A percentile compares a stretch with the other conserved stretches of the same genome.
These are phyloP conservation scores for Penicillium paradoxum DNA, from an alignment of 495 filamentous ascomycete species.

Conservation along the genomic window DNA sequence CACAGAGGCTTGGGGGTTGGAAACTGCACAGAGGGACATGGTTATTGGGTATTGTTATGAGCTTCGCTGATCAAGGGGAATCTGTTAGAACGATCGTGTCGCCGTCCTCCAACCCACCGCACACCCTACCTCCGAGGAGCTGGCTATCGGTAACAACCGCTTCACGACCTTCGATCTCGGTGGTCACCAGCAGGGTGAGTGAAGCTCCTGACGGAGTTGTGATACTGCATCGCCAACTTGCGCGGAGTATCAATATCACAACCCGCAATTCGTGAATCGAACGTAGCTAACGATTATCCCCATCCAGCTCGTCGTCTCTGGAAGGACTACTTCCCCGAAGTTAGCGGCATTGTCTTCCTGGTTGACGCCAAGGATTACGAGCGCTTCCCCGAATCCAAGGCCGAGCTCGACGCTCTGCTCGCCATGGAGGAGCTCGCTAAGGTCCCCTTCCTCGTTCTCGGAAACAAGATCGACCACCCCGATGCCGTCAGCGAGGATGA, in stretches of 20 bases:
- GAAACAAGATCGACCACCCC: slow-evolving; percentile 99
- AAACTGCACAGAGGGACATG: neutral
- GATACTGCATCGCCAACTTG: slow-evolving; percentile 1
- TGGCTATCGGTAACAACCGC: slow-evolving; percentile 90
- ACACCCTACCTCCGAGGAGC: slow-evolving; percentile 91
- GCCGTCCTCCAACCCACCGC: slow-evolving; percentile 87
- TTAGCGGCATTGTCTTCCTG: slow-evolving; percentile 94
- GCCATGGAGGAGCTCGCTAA: slow-evolving; percentile 89
- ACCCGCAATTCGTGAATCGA: neutral
- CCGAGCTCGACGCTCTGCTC: slow-evolving; percentile 89
- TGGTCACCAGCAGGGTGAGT: slow-evolving; percentile 90
- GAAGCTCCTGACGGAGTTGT: neutral
- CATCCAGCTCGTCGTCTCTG: slow-evolving; percentile 85
- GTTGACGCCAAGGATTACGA: slow-evolving; percentile 97
- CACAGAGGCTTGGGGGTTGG: neutral
- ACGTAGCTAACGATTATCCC: neutral
- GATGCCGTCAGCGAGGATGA: slow-evolving; percentile 93
- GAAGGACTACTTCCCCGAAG: slow-evolving; percentile 99
- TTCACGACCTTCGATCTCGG: slow-evolving; percentile 98
- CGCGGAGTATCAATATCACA: neutral
- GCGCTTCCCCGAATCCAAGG: slow-evolving; percentile 89
- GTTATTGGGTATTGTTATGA: neutral
- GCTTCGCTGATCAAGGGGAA: slow-evolving; percentile 11
- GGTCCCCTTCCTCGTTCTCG: slow-evolving; percentile 91
- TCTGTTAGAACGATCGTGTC: slow-evolving; percentile 80